Evolutionary conservation across 257 asterid species (phyloP), one percentile per base, ranked within the genome.

Genomic region (Salvia hispanica): DNA sequence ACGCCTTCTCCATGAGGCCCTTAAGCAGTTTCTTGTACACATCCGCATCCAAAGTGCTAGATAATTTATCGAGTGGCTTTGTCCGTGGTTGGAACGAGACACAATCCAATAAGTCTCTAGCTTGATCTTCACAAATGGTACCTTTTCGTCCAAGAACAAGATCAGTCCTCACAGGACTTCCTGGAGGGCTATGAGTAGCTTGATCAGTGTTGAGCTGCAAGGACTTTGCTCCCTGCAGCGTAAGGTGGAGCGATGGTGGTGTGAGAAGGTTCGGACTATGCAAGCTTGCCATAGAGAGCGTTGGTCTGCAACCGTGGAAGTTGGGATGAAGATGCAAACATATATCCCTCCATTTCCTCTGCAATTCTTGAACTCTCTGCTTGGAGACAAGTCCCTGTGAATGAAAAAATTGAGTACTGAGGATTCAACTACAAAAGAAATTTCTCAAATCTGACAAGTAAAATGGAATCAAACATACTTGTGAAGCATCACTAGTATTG

Each of bases 1-100:
- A 93, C 1, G 97, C 96, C 58, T 76, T 82, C 79, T 82, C 97
- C 97, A 86, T 86, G 46, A 93, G 88, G 43, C 91, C 90, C 78
- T 90, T 88, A 67, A 85, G 86, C 63, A 93, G 95, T 74, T 80
- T 88, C 34, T 93, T 93, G 82, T 82, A 93, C 0, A 89, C 71
- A 61, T 86, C 94, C 12, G 87, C 86, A 73, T 93, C 99, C 72
- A 80, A 71, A 14, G 83, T 72, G 45, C 70, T 78, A 7, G 86
- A 82, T 48, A 85, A 84, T 58, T 85, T 92, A 67, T 84, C 92
- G 0, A 74, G 77, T 44, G 78, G 47, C 70, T 82, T 85, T 3
- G 66, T 75, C 67, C 50, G 82, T 5, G 92, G 79, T 56, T 79
- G 84, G 15, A 88, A 80, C 14, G 89, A 89, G 66, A 87, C 81